phyloP scores from a whole-genome alignment of 2,329 filamentous ascomycete genomes.

The Ophiosphaerella narmari region DNA sequence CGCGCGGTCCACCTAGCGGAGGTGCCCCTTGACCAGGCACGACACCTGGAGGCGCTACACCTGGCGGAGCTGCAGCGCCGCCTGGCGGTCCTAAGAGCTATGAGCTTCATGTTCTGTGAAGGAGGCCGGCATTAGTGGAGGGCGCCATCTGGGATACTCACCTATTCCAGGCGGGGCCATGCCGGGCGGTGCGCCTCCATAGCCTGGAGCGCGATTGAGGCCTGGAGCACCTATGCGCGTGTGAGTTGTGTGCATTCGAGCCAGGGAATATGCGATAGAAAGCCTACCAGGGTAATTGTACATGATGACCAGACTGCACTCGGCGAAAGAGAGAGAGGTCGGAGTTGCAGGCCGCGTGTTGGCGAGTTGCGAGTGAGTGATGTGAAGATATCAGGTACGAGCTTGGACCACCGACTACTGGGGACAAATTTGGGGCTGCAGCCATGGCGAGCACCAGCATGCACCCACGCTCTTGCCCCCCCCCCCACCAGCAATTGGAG shows the following conservation, averaged over 20 bases:
- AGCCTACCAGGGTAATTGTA: slow-evolving; percentile 44
- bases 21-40: slow-evolving; percentile 71
- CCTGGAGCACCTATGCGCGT: slow-evolving; percentile 53
- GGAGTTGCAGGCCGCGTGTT: too few species aligned
- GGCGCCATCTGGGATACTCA: slow-evolving; percentile 52
- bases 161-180: slow-evolving; percentile 83
- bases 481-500: too few species aligned
- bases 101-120: background rate
- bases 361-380: background rate
- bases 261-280: background rate
- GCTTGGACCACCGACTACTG: slow-evolving; percentile 19
- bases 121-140: background rate
- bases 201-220: slow-evolving; percentile 77
- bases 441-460: background rate
- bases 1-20: slow-evolving; percentile 78
- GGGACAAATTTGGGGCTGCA: slow-evolving; percentile 32
- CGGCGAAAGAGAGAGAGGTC: too few species aligned
- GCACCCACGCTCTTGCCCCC: too few species aligned
- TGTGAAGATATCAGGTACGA: slow-evolving; percentile 1
- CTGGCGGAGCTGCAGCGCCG: slow-evolving; percentile 67
- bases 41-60: slow-evolving; percentile 76
- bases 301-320: slow-evolving; percentile 23
- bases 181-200: slow-evolving; percentile 72
- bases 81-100: slow-evolving; percentile 12
- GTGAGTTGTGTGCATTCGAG: slow-evolving; percentile 11